A percentile compares a stretch with the other conserved stretches of the same genome.
Evolutionary conservation across 208 protist genomes (phyloP).

Genomic region (Leishmania gerbilli): DNA sequence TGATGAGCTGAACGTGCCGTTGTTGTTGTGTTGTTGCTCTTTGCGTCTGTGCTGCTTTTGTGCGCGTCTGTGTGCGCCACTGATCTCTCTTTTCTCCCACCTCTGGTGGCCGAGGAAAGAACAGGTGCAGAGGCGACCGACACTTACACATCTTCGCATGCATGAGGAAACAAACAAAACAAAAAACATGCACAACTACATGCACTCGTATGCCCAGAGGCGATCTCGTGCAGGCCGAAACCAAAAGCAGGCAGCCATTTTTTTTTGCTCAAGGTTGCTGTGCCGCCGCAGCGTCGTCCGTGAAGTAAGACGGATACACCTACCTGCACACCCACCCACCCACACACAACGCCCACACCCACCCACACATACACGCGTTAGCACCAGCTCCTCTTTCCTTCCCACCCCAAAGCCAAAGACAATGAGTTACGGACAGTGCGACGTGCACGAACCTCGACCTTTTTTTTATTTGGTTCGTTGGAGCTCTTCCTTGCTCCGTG

Average conservation of each 20-base stretch:
- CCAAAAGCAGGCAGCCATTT: too few species aligned
- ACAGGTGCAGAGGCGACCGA: neutral
- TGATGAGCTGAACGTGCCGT: neutral
- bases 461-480: constrained; percentile 11
- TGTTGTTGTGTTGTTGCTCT: neutral
- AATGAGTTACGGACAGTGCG: neutral
- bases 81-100: neutral
- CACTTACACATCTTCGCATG: neutral
- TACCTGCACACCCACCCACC: neutral
- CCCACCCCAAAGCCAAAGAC: neutral
- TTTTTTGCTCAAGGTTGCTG: too few species aligned
- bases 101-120: neutral
- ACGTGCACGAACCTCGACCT: neutral
- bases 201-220: neutral
- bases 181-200: neutral
- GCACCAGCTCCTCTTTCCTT: neutral
- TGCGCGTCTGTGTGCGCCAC: neutral
- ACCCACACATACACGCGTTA: neutral
- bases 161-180: neutral
- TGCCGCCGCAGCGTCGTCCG: too few species aligned
- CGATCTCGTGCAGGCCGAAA: too few species aligned
- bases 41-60: neutral
- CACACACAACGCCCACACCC: neutral
- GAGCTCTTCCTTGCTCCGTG: neutral
- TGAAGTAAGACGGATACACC: too few species aligned